phyloP scores from a whole-genome alignment of 2,329 filamentous ascomycete genomes.

The Tympanopsis confertula region DNA sequence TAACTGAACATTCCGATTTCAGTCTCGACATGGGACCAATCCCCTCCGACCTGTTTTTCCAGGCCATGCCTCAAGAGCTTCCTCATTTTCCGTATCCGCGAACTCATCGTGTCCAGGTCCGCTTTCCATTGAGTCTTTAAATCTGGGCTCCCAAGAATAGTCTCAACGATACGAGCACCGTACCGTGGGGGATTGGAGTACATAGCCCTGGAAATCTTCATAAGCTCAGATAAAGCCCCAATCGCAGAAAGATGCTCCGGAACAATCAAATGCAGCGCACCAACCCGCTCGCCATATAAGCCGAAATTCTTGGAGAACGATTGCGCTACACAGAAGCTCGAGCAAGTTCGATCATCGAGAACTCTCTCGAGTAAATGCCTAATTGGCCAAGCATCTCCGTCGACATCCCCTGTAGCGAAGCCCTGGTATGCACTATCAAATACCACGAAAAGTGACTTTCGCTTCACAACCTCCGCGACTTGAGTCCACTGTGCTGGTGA shows the following conservation, averaged over 20 bases:
- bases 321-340: slow-evolving; percentile 16
- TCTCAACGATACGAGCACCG: slow-evolving; percentile 16
- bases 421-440: slow-evolving; percentile 26
- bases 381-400: slow-evolving; percentile 19
- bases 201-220: slow-evolving; percentile 13
- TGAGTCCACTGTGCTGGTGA: slow-evolving; percentile 17
- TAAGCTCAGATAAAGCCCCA: slow-evolving; percentile 4
- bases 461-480: slow-evolving; percentile 16
- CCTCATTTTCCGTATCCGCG: slow-evolving; percentile 19
- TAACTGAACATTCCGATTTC: slow-evolving; percentile 29
- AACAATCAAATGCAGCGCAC: slow-evolving; percentile 11
- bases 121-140: slow-evolving; percentile 14
- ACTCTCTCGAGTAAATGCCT: slow-evolving; percentile 12
- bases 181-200: slow-evolving; percentile 14
- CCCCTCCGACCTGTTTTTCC: slow-evolving; percentile 10
- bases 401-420: slow-evolving; percentile 19
- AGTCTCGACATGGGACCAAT: slow-evolving; percentile 16
- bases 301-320: slow-evolving; percentile 24
- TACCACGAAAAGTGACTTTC: slow-evolving; percentile 16
- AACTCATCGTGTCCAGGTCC: slow-evolving; percentile 20
- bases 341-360: slow-evolving; percentile 4
- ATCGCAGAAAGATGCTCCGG: slow-evolving; percentile 3
- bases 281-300: slow-evolving; percentile 21
- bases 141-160: slow-evolving; percentile 10
- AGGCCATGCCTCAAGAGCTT: slow-evolving; percentile 11